phyloP scores from a whole-genome alignment of 495 filamentous ascomycete genomes.

The Pseudoneurospora amorphoporcata region DNA sequence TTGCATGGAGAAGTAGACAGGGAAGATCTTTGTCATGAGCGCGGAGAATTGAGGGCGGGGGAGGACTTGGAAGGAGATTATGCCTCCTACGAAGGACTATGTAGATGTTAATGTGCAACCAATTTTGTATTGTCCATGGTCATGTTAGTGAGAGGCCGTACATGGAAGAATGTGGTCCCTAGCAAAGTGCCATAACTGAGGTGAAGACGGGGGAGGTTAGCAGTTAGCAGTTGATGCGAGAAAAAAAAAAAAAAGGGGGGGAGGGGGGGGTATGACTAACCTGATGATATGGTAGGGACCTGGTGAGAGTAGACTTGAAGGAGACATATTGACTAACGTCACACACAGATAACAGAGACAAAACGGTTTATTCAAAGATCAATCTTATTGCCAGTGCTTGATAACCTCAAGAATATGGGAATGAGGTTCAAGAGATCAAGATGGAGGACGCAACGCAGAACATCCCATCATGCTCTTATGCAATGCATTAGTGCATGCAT shows the following conservation, averaged over 20 bases:
- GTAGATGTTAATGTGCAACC: background rate
- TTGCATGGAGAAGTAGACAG: slow-evolving; percentile 78
- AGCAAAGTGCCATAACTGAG: slow-evolving; percentile 68
- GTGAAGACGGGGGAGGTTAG: background rate
- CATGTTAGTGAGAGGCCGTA: slow-evolving; percentile 19
- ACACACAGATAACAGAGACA: background rate
- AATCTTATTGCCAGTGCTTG: background rate
- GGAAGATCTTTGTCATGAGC: slow-evolving; percentile 71
- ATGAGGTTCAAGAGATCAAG: background rate
- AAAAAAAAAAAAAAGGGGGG: background rate
- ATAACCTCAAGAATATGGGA: background rate
- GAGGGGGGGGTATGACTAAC: slow-evolving; percentile 31
- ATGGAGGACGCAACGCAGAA: background rate
- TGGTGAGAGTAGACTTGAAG: slow-evolving; percentile 39
- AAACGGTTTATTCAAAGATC: background rate
- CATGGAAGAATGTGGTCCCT: slow-evolving; percentile 71
- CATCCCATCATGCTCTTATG: background rate
- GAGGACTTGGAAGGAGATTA: slow-evolving; percentile 62
- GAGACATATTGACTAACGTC: background rate
- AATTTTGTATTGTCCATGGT: too few relatives aligned
- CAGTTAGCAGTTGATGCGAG: background rate
- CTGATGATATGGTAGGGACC: slow-evolving; percentile 70
- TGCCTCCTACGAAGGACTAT: slow-evolving; percentile 70
- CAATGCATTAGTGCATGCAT: background rate
- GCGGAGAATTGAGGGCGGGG: slow-evolving; percentile 69